Percentiles rank a stretch among this genome's conserved stretches.
Evolutionary conservation across 2,329 filamentous ascomycete genomes (phyloP).

Genomic region (Calonectria multiphialidica): DNA sequence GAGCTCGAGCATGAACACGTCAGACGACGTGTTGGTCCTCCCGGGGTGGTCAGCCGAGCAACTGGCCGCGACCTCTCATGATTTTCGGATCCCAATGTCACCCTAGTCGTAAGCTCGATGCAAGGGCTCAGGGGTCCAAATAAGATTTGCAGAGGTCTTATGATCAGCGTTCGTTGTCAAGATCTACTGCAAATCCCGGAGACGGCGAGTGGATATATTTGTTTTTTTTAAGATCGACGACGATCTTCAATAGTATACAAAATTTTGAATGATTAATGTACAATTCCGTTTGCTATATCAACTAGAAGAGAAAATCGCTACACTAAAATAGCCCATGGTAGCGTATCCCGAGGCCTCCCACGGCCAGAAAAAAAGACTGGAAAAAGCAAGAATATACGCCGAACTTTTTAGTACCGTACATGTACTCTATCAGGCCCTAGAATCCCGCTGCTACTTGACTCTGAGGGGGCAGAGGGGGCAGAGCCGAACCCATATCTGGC

Average conservation of each 20-base stretch:
- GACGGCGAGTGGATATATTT: neutral
- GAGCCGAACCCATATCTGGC: slow-evolving; percentile 9
- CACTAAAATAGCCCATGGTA: neutral
- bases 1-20: neutral
- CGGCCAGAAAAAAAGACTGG: neutral
- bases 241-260: neutral
- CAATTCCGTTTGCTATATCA: neutral
- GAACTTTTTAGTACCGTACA: slow-evolving; percentile 5
- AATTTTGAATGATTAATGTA: neutral
- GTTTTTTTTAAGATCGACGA: neutral
- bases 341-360: neutral
- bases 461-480: neutral
- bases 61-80: neutral
- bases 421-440: slow-evolving; percentile 8
- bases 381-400: neutral
- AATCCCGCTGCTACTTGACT: slow-evolving; percentile 21
- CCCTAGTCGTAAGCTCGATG: neutral
- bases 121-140: neutral
- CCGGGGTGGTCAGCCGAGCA: neutral
- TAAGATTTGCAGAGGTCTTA: neutral
- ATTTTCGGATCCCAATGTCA: neutral
- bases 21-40: neutral
- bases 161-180: neutral
- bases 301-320: neutral
- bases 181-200: neutral